Evolutionary conservation across 306 rosid genomes (phyloP), one percentile per base, ranked within the genome.

Genomic region (Quercus parvula): DNA sequence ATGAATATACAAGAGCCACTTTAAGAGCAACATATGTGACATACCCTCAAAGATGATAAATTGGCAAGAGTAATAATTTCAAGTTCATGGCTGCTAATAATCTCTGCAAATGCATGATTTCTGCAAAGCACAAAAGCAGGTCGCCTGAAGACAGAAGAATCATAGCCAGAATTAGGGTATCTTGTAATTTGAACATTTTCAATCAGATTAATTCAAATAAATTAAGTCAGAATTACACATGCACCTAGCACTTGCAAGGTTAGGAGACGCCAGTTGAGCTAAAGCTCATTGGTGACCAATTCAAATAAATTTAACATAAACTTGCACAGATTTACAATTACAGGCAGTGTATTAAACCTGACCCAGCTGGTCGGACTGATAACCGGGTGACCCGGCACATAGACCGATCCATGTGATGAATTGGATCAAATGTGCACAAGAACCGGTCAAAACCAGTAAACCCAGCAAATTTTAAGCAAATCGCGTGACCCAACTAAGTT

Each of bases 21-120:
- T 12, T 9, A 14, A 31, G 44, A 30, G 46, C 54, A 76, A 27
- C 30, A 38, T 66, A 8, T n/a, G 19, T 2, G 22, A 72, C 80
- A 38, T 76, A 93, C 98, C 0, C 79, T 81, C 82, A 93, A 76
- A 75, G 96, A 88, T 54, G 96, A 89, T 71, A 93, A 59, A 88
- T 89, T 93, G 64, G 98, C 98, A n/a, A 93, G 90, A 71, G 98
- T 88, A 63, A 79, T 77, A 80, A 93, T 91, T 88, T 89, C 98
- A 74, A 91, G 80, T 81, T 87, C 84, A 78, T 74, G 91, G 56
- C 69, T 76, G 80, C 73, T 71, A 56, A 88, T 56, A 54, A 61
- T 83, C 83, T 81, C 78, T 33, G 54, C 30, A 81, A 81, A 79
- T 15, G 76, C 78, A 54, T 14, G 28, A 9, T 73, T 74, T 46